These are phyloP conservation scores for Penicillium silybi DNA, from an alignment of 495 filamentous ascomycete species.

Conservation along the genomic window DNA sequence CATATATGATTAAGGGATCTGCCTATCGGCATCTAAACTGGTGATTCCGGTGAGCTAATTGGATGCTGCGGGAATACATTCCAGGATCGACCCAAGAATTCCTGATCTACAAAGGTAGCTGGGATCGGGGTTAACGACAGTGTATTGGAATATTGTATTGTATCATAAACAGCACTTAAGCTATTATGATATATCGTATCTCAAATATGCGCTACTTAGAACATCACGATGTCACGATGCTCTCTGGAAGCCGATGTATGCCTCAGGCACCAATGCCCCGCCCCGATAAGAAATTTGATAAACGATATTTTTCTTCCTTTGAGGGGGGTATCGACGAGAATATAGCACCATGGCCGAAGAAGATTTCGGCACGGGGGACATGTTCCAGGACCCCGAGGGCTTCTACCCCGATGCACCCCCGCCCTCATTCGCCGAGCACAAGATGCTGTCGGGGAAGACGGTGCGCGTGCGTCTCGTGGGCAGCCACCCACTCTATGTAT, in stretches of 20 bases:
- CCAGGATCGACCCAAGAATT: not conserved
- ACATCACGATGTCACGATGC: not conserved
- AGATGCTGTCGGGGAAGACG: slow-evolving; percentile 58
- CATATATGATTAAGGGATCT: not conserved
- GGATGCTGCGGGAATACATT: not conserved
- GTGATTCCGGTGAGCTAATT: not conserved
- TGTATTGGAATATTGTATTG: not conserved
- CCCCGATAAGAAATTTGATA: slow-evolving; percentile 8
- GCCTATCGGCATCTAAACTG: not conserved
- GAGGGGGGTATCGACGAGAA: not conserved
- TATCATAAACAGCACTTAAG: not conserved
- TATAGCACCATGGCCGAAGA: slow-evolving; percentile 30
- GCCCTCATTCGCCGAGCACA: slow-evolving; percentile 65
- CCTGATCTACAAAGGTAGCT: not conserved
- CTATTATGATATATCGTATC: no score
- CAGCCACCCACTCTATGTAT: slow-evolving; percentile 82
- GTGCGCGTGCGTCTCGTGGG: slow-evolving; percentile 80
- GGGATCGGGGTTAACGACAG: not conserved
- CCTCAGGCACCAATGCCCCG: slow-evolving; percentile 1
- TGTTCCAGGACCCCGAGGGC: slow-evolving; percentile 76
- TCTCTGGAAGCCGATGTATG: not conserved
- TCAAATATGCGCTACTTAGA: no score
- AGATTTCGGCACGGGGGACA: slow-evolving; percentile 42
- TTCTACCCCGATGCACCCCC: slow-evolving; percentile 70
- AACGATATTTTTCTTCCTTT: slow-evolving; percentile 12